Conservation (phyloP, 805 yeast genomes). For the Peterozyma xylosa region DNA sequence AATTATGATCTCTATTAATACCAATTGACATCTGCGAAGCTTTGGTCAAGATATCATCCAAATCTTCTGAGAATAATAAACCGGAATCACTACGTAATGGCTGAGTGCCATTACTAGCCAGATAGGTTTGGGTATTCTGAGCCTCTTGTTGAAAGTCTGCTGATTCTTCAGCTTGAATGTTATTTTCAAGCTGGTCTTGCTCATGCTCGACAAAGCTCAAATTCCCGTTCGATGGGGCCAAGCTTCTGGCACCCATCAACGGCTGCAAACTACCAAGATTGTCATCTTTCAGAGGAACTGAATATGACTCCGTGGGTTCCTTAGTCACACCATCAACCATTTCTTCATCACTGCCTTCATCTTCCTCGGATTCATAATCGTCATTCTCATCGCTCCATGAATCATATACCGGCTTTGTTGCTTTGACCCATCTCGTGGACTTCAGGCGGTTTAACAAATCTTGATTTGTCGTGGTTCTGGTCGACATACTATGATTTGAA, state of each 20-base stretch:
- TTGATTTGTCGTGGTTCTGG: not conserved
- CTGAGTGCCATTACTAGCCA: too few species aligned
- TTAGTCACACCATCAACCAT: not conserved
- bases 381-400: conserved; percentile 7
- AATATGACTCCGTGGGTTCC: not conserved
- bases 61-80: too few species aligned
- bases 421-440: conserved; percentile 9
- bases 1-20: too few species aligned
- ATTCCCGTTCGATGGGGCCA: not conserved
- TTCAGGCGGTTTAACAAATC: conserved; percentile 8
- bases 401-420: conserved; percentile 4
- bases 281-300: not conserved
- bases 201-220: too few species aligned
- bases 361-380: not conserved
- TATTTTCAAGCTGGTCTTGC: too few species aligned
- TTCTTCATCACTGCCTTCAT: not conserved
- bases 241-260: not conserved
- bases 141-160: too few species aligned
- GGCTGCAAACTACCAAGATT: not conserved
- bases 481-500: too few species aligned
- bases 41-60: too few species aligned
- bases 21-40: too few species aligned
- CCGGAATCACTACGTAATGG: too few species aligned
- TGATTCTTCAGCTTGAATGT: too few species aligned
- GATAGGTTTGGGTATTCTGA: too few species aligned